Evolutionary conservation across 768 basidiomycete species (phyloP), one percentile per base, ranked within the genome.

Genomic region (Rhodotorula babjevae): DNA sequence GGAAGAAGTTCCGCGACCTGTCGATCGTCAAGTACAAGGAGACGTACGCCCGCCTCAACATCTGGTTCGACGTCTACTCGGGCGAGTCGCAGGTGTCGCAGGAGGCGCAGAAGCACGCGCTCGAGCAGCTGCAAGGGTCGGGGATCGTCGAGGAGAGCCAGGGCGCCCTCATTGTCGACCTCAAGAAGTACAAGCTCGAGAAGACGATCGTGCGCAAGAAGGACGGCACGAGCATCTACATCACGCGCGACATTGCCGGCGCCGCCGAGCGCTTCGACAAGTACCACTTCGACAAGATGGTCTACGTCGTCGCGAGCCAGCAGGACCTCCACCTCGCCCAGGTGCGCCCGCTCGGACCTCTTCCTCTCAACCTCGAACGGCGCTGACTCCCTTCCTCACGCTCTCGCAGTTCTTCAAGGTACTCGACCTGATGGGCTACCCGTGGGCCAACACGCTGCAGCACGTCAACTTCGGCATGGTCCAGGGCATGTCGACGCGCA

Each of bases 401-500:
- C 25, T 1, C 60, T 10, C 66, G 52, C 95, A 99, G 79, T 89
- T 97, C 82, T 94, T 96, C 88, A 92, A 95, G 83, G 86, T 95
- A 40, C 86, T 97, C 63, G 85, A 90, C 69, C 84, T 96, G 52
- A 93, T 99, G 90, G 87, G 87, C 9, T 90, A 90, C 82, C 86
- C 89, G 0, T 97, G 90, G 90, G 93, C 94, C 1, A 84, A 87
- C 71, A 83, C 82, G 49, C 85, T 97, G 57, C 85, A 91, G 79
- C 95, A 97, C 81, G 84, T 97, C 81, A 95, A 93, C 82, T 93
- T 90, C 77, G 91, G 92, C 27, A 83, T 95, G 71, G 93, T 99
- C 31, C 88, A 87, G 65, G 95, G 95, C 68, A 99, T 99, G 95
- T 93, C 82, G 31, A 84, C 83, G n/a, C 82, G 83, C 70, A 79